Percentiles rank a stretch among this genome's conserved stretches.
phyloP scores from a whole-genome alignment of 306 rosid genomes.

The Rosa persica region DNA sequence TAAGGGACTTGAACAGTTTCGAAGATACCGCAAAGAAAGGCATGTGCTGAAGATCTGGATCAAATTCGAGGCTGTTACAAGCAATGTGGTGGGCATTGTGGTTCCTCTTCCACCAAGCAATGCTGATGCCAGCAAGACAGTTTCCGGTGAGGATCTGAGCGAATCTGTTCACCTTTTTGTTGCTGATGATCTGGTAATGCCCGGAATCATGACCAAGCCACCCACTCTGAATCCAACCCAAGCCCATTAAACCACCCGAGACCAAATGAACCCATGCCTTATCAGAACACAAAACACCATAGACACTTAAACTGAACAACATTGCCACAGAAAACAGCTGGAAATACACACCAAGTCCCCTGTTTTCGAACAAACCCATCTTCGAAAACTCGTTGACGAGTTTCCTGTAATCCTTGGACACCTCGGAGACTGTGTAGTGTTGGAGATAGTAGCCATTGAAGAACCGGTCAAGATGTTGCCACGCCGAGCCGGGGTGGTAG shows the following conservation, averaged over 20 bases:
- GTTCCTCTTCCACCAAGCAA: constrained; percentile 82
- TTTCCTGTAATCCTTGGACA: constrained; percentile 63
- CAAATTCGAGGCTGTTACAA: constrained; percentile 68
- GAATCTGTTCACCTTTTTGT: constrained; percentile 29
- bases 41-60: constrained; percentile 74
- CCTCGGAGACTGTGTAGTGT: constrained; percentile 57
- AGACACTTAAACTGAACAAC: constrained; percentile 43
- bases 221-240: constrained; percentile 67
- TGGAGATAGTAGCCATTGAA: constrained; percentile 57
- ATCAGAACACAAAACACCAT: constrained; percentile 44
- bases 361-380: constrained; percentile 65
- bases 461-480: constrained; percentile 59
- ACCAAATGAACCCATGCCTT: constrained; percentile 56
- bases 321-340: constrained; percentile 37
- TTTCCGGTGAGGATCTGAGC: constrained; percentile 65
- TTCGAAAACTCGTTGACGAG: constrained; percentile 47
- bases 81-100: constrained; percentile 77
- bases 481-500: constrained; percentile 64
- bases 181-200: constrained; percentile 52
- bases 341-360: constrained; percentile 39
- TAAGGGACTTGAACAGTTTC: constrained; percentile 46
- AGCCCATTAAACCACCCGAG: constrained; percentile 46
- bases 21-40: constrained; percentile 67
- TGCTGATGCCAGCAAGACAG: constrained; percentile 67
- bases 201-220: constrained; percentile 82